Percentiles rank a stretch among this genome's conserved stretches.
Evolutionary conservation across 495 filamentous ascomycete genomes (phyloP).

Genomic region (Hypoxylon lenormandii): DNA sequence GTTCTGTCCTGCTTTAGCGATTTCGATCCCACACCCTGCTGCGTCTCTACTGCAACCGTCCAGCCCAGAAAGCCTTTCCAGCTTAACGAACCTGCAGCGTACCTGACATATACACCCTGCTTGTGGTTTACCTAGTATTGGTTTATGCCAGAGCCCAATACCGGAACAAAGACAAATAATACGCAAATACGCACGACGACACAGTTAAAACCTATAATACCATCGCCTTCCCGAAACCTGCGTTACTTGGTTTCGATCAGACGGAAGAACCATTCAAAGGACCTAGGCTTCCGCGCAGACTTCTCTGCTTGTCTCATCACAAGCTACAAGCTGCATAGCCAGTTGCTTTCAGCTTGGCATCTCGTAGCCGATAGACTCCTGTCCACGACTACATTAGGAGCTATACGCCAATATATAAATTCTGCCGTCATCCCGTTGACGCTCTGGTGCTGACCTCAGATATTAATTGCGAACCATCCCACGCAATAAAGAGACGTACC

Average conservation of each 20-base stretch:
- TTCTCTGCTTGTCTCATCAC: constrained; percentile 53
- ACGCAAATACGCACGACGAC: constrained; percentile 44
- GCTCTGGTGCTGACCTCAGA: constrained; percentile 55
- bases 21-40: constrained; percentile 42
- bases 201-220: constrained; percentile 49
- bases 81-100: constrained; percentile 44
- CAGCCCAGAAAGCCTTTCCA: constrained; percentile 36
- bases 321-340: too few relatives aligned
- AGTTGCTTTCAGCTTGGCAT: constrained; percentile 45
- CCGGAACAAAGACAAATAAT: constrained; percentile 36
- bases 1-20: constrained; percentile 47
- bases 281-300: constrained; percentile 41
- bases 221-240: constrained; percentile 50
- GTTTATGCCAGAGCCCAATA: constrained; percentile 45
- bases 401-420: constrained; percentile 48
- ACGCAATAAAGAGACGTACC: constrained; percentile 25
- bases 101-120: constrained; percentile 44
- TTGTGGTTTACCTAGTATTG: constrained; percentile 39
- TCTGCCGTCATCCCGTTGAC: constrained; percentile 51
- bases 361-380: constrained; percentile 25
- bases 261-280: constrained; percentile 37
- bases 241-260: constrained; percentile 46
- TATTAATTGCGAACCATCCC: constrained; percentile 48
- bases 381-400: constrained; percentile 34
- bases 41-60: constrained; percentile 38